Conservation (phyloP, 2,329 filamentous ascomycete genomes). For the Alternaria rosae region DNA sequence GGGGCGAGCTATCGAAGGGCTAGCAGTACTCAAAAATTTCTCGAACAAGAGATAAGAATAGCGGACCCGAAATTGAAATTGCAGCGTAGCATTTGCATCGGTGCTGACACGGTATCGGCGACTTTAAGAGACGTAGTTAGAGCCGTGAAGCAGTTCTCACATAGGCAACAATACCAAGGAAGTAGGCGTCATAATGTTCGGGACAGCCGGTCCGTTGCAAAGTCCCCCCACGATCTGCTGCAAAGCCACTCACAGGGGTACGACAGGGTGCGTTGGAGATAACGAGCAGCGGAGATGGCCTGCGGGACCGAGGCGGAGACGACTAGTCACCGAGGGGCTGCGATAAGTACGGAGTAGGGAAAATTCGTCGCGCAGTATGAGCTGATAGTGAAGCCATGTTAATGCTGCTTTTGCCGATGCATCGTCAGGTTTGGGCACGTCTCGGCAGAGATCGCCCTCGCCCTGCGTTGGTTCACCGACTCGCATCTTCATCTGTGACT, state of each 20-base stretch:
- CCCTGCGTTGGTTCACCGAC: constrained; percentile 24
- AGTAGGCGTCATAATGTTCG: constrained; percentile 26
- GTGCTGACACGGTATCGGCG: neutral
- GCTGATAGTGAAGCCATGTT: constrained; percentile 8
- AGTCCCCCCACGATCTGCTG: constrained; percentile 35
- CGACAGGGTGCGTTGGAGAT: constrained; percentile 27
- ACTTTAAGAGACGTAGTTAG: neutral
- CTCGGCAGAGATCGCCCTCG: constrained; percentile 16
- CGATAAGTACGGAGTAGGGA: constrained; percentile 17
- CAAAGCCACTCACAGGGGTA: constrained; percentile 33
- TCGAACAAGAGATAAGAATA: constrained; percentile 38
- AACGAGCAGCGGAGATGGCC: constrained; percentile 26
- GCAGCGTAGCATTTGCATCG: constrained; percentile 10
- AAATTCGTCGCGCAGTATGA: constrained; percentile 18
- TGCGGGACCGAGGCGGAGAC: constrained; percentile 12
- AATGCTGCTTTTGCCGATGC: constrained; percentile 14
- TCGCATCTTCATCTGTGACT: constrained; percentile 21
- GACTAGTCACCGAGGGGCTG: constrained; percentile 14
- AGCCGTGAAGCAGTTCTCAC: constrained; percentile 2
- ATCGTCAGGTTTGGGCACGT: constrained; percentile 12
- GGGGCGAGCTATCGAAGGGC: constrained; percentile 36
- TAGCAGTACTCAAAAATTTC: constrained; percentile 32
- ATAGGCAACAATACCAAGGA: constrained; percentile 12
- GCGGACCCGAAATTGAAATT: constrained; percentile 23
- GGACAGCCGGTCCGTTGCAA: constrained; percentile 29